Conservation (phyloP, 2,329 filamentous ascomycete genomes). For the Cladophialophora exuberans region DNA sequence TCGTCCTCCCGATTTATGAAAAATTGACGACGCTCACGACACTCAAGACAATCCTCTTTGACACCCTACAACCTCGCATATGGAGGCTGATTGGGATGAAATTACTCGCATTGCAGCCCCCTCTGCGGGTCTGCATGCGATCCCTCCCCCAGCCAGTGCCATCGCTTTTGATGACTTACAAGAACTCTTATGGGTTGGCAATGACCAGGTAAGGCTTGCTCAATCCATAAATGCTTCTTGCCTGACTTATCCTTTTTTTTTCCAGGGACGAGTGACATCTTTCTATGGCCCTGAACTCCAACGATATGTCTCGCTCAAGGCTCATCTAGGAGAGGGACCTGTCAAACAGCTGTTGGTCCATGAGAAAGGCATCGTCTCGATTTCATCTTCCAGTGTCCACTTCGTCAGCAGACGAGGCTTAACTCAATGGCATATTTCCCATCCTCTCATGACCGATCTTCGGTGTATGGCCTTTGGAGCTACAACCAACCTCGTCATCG, state of each 20-base stretch:
- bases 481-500: slow-evolving; percentile 80
- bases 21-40: neutral
- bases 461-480: slow-evolving; percentile 95
- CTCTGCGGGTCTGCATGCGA: slow-evolving; percentile 70
- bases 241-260: slow-evolving; percentile 9
- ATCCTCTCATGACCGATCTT: slow-evolving; percentile 78
- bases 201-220: slow-evolving; percentile 72
- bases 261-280: slow-evolving; percentile 81
- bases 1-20: slow-evolving; percentile 20
- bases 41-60: too few relatives aligned
- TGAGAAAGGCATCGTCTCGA: slow-evolving; percentile 84
- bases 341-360: slow-evolving; percentile 90
- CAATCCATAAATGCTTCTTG: neutral
- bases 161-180: slow-evolving; percentile 87
- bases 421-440: slow-evolving; percentile 86
- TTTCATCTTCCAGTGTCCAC: slow-evolving; percentile 82
- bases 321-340: slow-evolving; percentile 74
- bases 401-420: slow-evolving; percentile 82
- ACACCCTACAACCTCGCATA: slow-evolving; percentile 33
- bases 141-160: slow-evolving; percentile 73
- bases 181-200: slow-evolving; percentile 91
- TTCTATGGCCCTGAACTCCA: slow-evolving; percentile 86
- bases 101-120: slow-evolving; percentile 81
- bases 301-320: slow-evolving; percentile 86
- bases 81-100: slow-evolving; percentile 61